A percentile compares a stretch with the other conserved stretches of the same genome.
phyloP scores from a whole-genome alignment of 306 rosid genomes.

The Cucumis melo region DNA sequence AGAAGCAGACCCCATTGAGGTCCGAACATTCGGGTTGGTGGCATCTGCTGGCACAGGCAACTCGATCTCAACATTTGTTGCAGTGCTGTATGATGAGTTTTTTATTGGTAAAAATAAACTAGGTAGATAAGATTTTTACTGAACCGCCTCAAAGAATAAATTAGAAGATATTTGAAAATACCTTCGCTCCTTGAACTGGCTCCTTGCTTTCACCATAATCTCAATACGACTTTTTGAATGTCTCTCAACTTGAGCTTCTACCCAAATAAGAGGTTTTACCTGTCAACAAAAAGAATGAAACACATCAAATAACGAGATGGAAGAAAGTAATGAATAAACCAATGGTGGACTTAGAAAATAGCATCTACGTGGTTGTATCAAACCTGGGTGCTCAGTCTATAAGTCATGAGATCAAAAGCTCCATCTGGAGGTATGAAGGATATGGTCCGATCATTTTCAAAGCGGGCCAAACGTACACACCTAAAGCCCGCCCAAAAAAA shows the following conservation, averaged over 20 bases:
- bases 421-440: conserved; percentile 99
- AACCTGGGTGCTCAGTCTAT: conserved; percentile 96
- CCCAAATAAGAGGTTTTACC: conserved; percentile 95
- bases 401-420: conserved; percentile 96
- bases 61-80: conserved; percentile 88
- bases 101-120: conserved; percentile 16
- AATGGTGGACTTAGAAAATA: background rate
- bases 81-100: conserved; percentile 51
- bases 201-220: conserved; percentile 86
- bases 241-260: conserved; percentile 92
- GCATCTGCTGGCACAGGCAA: conserved; percentile 88
- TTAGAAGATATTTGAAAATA: conserved; percentile 13
- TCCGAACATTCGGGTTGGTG: conserved; percentile 77
- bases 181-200: conserved; percentile 99
- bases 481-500: conserved; percentile 24
- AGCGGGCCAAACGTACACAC: conserved; percentile 99
- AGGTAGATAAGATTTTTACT: conserved; percentile 1
- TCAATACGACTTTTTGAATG: conserved; percentile 94
- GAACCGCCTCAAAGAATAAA: background rate
- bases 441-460: conserved; percentile 96
- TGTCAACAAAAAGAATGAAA: conserved; percentile 20
- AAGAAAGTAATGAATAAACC: background rate
- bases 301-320: background rate
- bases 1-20: conserved; percentile 94
- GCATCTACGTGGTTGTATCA: background rate